Percentiles rank a stretch among this genome's conserved stretches.
phyloP scores from a whole-genome alignment of 1,284 basidiomycete species.

The Phlebopus sp. region DNA sequence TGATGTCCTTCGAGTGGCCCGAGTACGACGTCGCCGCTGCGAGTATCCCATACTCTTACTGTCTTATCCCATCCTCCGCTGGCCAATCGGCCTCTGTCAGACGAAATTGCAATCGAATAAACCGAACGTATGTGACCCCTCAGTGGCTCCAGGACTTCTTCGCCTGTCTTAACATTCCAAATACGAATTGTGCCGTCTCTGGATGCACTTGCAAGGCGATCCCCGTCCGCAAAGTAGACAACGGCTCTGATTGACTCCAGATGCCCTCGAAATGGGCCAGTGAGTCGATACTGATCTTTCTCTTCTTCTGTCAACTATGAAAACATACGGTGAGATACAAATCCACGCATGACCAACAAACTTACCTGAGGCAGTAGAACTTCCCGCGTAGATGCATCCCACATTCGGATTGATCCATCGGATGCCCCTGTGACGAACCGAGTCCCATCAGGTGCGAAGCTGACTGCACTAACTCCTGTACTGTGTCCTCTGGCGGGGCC shows the following conservation, averaged over 20 bases:
- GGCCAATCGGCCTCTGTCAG: conserved; percentile 40
- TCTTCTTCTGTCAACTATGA: no score
- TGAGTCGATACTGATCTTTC: not conserved
- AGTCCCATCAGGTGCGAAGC: no score
- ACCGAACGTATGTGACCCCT: not conserved
- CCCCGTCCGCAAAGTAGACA: conserved; percentile 57
- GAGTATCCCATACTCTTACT: not conserved
- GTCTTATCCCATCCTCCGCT: not conserved
- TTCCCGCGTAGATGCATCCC: not conserved
- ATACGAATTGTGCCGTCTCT: conserved; percentile 61
- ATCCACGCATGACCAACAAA: not conserved
- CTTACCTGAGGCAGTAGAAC: not conserved
- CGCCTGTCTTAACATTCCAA: conserved; percentile 49
- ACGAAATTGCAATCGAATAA: conserved; percentile 55
- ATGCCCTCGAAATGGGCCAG: conserved; percentile 1
- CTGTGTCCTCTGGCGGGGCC: no score
- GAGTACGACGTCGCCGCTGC: not conserved
- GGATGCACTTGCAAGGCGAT: conserved; percentile 57
- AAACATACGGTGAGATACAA: not conserved
- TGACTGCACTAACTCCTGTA: no score
- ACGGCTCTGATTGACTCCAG: conserved; percentile 44
- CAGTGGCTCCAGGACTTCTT: not conserved
- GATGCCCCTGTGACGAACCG: conserved; percentile 3
- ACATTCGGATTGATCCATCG: not conserved
- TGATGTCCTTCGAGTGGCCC: not conserved